These are phyloP conservation scores for Monosporascus sp. DNA, from an alignment of 2,329 filamentous ascomycete genomes.

Conservation along the genomic window DNA sequence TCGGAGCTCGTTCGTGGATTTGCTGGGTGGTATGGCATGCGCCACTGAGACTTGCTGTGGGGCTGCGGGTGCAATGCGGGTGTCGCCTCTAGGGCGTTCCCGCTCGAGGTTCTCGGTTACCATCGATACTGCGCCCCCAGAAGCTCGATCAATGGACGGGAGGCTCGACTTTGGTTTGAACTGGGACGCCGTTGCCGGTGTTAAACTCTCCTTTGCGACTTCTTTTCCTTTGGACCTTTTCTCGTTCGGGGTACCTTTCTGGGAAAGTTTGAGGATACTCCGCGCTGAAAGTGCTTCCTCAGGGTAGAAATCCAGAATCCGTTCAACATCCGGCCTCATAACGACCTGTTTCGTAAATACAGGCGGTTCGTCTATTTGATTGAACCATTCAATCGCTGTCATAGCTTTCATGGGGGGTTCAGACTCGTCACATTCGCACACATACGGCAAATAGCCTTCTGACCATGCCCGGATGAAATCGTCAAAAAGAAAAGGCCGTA, in stretches of 20 bases:
- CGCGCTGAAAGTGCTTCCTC: conserved; percentile 14
- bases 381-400: conserved; percentile 28
- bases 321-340: conserved; percentile 22
- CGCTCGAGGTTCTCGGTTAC: neutral
- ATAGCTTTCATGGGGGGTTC: conserved; percentile 15
- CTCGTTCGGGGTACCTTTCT: conserved; percentile 1
- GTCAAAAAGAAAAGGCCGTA: conserved; percentile 26
- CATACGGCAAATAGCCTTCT: conserved; percentile 25
- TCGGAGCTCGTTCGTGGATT: conserved; percentile 11
- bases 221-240: neutral
- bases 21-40: conserved; percentile 3
- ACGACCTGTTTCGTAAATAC: conserved; percentile 22
- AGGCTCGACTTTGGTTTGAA: neutral
- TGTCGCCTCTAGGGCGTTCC: neutral
- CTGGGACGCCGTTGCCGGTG: neutral
- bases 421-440: conserved; percentile 18
- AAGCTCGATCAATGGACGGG: neutral
- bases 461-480: conserved; percentile 30
- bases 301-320: conserved; percentile 21
- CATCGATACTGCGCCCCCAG: neutral
- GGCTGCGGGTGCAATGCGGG: neutral
- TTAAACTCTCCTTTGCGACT: neutral
- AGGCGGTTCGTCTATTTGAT: conserved; percentile 23
- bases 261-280: conserved; percentile 5
- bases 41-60: neutral